Evolutionary conservation across 2,329 filamentous ascomycete genomes (phyloP).

Genomic region (Macrophomina phaseolina): DNA sequence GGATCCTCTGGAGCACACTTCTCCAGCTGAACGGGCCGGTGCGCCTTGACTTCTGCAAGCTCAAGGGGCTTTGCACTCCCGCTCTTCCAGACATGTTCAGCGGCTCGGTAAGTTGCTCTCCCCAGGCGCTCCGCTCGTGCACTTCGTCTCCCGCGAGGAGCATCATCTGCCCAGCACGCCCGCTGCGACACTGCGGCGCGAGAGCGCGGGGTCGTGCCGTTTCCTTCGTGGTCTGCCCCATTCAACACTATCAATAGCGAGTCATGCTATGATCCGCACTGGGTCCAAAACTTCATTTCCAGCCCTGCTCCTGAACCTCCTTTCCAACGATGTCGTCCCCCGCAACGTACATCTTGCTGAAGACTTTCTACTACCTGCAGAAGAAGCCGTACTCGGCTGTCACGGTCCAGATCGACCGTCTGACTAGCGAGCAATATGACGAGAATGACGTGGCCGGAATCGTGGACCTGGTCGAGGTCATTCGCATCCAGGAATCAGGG

Average conservation of each 20-base stretch:
- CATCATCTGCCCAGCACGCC: neutral
- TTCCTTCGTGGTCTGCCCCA: neutral
- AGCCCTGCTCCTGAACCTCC: slow-evolving; percentile 23
- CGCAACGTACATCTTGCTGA: slow-evolving; percentile 24
- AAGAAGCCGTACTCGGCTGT: slow-evolving; percentile 92
- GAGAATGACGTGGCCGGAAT: slow-evolving; percentile 92
- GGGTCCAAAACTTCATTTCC: slow-evolving; percentile 21
- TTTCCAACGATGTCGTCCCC: slow-evolving; percentile 23
- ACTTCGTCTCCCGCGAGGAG: neutral
- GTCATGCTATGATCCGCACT: slow-evolving; percentile 25
- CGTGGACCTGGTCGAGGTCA: slow-evolving; percentile 91
- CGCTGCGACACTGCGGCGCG: neutral
- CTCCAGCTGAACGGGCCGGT: neutral
- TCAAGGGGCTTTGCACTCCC: neutral
- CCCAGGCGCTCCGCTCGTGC: neutral
- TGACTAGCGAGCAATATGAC: slow-evolving; percentile 87
- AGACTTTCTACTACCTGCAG: slow-evolving; percentile 36
- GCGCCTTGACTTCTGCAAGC: no score
- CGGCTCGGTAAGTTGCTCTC: slow-evolving; percentile 21
- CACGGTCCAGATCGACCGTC: slow-evolving; percentile 86
- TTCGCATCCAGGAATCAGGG: slow-evolving; percentile 85
- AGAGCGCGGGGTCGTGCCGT: neutral
- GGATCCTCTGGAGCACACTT: neutral
- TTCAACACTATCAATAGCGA: slow-evolving; percentile 26
- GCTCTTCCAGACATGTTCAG: slow-evolving; percentile 11